Base-by-base conservation (phyloP, 2,329 filamentous ascomycete species). In the Fusarium sp. region DNA sequence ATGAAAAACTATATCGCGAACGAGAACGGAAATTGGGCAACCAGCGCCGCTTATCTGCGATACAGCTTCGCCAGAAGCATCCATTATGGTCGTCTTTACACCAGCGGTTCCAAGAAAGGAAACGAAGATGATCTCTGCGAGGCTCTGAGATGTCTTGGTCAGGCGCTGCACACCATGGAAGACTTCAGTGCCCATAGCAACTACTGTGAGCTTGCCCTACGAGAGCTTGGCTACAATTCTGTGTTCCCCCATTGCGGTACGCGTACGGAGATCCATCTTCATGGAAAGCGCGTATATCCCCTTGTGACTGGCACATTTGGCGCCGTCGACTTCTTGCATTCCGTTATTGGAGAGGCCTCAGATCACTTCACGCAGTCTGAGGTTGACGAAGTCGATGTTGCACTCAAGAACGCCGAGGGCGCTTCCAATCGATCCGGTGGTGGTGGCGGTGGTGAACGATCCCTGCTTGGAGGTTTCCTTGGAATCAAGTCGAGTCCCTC, bases 1-100 rank as follows among this genome's bases (percentile, higher is more conserved):
- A 98, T 99, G 96, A 99, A 98, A 84, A 98, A 98, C 81, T 99
- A 99, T 82, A 98, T 99, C 75, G 91, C 96, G 69, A 98, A 98
- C 79, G 96, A 98, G 81, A 86, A 84, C 20, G 94, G 95, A 9
- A 89, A 90, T 45, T 98, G 95, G 93, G 94, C 95, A 3, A 99
- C 96, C 26, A 98, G 95, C 72, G 86, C 93, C 13, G 95, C 93
- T 44, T 98, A 96, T 79, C 87, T 98, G 68, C 91, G 91, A 75
- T 94, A 90, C 83, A 95, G 93, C 77, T 87, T 96, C 70, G 87
- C 87, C 20, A 89, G 93, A 68, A 90, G 91, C 80, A 93, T 96
- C 71, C 93, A 96, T 82, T 95, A 89, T 76, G 94, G 93, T 20
- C 88, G 94, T 41, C 83, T 93, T 35, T 96, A 95, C 80, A 93